Percentiles rank a stretch among this genome's conserved stretches.
phyloP scores from a whole-genome alignment of 306 rosid species.

The Canavalia gladiata region DNA sequence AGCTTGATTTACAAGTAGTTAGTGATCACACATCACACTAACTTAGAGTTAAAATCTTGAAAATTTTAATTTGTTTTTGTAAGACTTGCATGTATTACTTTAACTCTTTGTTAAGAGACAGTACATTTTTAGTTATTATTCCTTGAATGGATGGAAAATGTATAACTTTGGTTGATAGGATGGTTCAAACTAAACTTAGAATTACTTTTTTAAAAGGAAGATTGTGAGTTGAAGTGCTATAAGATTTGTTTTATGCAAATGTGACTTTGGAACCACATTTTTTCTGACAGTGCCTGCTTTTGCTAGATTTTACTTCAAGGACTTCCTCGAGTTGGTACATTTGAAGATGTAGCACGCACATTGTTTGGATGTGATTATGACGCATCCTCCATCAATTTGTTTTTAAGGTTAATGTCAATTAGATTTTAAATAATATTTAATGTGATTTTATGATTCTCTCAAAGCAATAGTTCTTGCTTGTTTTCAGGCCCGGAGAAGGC shows the following conservation, averaged over 20 bases:
- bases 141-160: neutral
- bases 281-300: constrained; percentile 40
- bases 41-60: neutral
- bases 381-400: constrained; percentile 56
- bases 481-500: constrained; percentile 57
- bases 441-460: constrained; percentile 31
- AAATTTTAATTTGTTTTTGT: neutral
- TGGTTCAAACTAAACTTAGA: constrained; percentile 11
- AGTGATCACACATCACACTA: neutral
- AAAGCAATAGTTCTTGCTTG: constrained; percentile 12
- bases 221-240: constrained; percentile 39
- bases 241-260: constrained; percentile 9
- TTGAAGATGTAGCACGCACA: constrained; percentile 66
- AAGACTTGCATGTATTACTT: neutral
- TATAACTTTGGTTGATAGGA: neutral
- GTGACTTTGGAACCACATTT: constrained; percentile 5
- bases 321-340: constrained; percentile 48
- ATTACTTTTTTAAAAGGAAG: constrained; percentile 4
- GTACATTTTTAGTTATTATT: neutral
- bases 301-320: constrained; percentile 80
- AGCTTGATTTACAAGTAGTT: neutral
- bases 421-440: neutral
- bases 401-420: constrained; percentile 57
- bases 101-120: neutral
- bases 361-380: constrained; percentile 68